Base-by-base conservation (phyloP, 2,329 filamentous ascomycete species). In the Cryphonectria parasitica region DNA sequence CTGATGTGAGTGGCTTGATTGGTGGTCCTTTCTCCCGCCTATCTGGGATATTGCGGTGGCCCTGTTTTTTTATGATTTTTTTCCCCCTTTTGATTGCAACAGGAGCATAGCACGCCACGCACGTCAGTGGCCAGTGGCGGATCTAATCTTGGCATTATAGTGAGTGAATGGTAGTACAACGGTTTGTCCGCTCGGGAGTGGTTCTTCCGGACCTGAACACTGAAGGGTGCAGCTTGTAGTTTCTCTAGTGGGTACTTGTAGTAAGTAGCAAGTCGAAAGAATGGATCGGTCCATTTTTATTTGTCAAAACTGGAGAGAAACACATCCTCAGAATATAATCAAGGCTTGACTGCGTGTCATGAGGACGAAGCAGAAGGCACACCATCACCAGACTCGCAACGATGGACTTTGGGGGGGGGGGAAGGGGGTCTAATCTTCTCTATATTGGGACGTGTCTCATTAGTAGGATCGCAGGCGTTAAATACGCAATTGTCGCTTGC, bases 401-500 rank as follows among this genome's bases (percentile, higher is more conserved):
- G 43, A 34, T 34, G 56, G 22, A 39, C 13, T 39, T 39, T 22
- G 25, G 31, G 43, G 3, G 49, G 34, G 34, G 34, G 56, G 31
- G 43, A 2, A 39, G 34, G 22, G 22, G 28, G 34, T 66, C 58
- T 64, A 39, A 63, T 65, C 64, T 58, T n/a, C 61, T 71, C 64
- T 65, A 69, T 68, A 65, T 71, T 71, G 69, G 67, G 56, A 68
- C 45, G 39, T 60, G 69, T 52, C 67, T 64, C n/a, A 49, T 31
- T 25, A 43, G 49, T 39, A 68, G 28, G 58, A 62, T 63, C 58
- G 64, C 56, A 60, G 64, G 58, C 65, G 65, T 61, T 61, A 72
- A 72, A 49, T 64, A 69, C 71, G 71, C 69, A 58, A 72, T 72
- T 69, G 69, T 71, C 63, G 71, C 71, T 69, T 49, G 66, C 68